Base-by-base conservation (phyloP, 352 stramenopile genomes). In the Phytophthora sojae region DNA sequence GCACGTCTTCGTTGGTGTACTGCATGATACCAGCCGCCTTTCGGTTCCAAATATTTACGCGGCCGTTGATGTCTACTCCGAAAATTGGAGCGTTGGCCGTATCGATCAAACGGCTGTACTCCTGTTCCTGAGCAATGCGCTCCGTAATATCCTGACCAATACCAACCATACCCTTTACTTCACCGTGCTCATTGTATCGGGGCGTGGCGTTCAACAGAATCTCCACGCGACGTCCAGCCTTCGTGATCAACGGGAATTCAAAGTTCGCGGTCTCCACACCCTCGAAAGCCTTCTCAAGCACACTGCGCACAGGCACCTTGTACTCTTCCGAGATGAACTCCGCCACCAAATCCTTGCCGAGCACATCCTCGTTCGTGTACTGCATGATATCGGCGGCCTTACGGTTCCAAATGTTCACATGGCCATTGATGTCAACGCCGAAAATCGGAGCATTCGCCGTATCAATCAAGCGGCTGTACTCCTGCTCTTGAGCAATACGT, bases 361-460 rank as follows among this genome's bases (percentile, higher is more conserved):
- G 65, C 4, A 90, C 84, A 25, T 94, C 82, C 15, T 80, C 66
- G 11, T 75, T 80, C 4, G 73, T 71, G 60, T 91, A 93, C 25
- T 90, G 82, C n/a, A 84, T 94, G 47, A 90, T 86, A 26, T 94
- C 73, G 1, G 75, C 79, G 55, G 80, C 85, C 61, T 92, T 91
- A 7, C 84, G 67, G 58, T 95, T 94, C 88, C 88, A 90, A 59
- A 91, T 90, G 37, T 93, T 92, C 23, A 92, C 86, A 44, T 67
- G 65, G 6, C 86, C 76, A 23, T 87, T 57, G 9, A 47, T 63
- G 52, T 95, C 85, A n/a, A 93, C 80, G 42, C 85, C 87, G 68
- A 94, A 91, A 44, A 94, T 95, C 3, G 88, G 84, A 12, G 86
- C 82, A 59, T 96, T 95, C 0, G 89, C 87, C 8, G 81, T 92